phyloP scores from a whole-genome alignment of 2,329 filamentous ascomycete genomes.

The Cladosporium sp. region DNA sequence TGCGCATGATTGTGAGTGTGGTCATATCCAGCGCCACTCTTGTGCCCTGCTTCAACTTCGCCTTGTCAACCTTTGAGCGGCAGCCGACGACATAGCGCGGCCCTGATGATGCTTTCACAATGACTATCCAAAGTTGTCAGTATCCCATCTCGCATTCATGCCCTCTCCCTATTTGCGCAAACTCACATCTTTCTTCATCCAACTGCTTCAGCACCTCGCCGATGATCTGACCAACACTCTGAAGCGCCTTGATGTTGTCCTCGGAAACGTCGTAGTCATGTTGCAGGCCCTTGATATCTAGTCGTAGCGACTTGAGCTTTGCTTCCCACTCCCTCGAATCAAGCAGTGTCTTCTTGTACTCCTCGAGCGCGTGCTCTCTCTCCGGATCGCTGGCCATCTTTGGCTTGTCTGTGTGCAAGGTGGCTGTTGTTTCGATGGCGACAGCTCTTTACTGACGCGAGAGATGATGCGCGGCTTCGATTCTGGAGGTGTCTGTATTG shows the following conservation, averaged over 20 bases:
- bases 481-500: neutral
- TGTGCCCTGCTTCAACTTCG: conserved; percentile 96
- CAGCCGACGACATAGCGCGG: conserved; percentile 98
- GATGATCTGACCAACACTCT: conserved; percentile 99
- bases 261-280: conserved; percentile 96
- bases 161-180: neutral
- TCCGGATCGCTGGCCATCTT: conserved; percentile 46
- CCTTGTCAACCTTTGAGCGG: conserved; percentile 96
- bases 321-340: conserved; percentile 99
- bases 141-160: neutral
- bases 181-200: conserved; percentile 95
- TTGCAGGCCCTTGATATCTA: conserved; percentile 94
- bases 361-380: conserved; percentile 52
- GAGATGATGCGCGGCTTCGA: neutral
- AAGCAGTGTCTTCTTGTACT: conserved; percentile 60
- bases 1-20: conserved; percentile 98
- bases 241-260: conserved; percentile 98
- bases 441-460: neutral
- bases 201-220: conserved; percentile 98
- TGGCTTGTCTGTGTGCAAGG: neutral
- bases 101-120: conserved; percentile 96
- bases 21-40: conserved; percentile 99
- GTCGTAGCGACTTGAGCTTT: conserved; percentile 88
- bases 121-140: conserved; percentile 61
- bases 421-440: conserved; percentile 9